Base-by-base conservation (phyloP, 2,329 filamentous ascomycete genomes). In the Berkeleyomyces basicola region DNA sequence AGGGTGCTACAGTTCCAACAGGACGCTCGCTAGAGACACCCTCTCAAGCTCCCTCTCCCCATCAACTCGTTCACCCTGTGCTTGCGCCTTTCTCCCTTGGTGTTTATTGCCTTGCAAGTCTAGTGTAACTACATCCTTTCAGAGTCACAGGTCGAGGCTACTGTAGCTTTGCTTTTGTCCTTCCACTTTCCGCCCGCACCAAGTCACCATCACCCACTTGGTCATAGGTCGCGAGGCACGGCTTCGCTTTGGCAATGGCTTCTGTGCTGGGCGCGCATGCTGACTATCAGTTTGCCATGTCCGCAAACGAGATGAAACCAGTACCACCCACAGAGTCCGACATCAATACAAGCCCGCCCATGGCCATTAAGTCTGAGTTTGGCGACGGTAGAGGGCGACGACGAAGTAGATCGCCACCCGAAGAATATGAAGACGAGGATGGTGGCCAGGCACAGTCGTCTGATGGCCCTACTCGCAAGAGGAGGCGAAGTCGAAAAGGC, bases 401-500 rank as follows among this genome's bases (percentile, higher is more conserved):
- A 39, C 71, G 74, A 65, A 77, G 74, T 65, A 74, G 72, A 62
- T 76, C 77, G 11, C 73, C 76, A 23, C 71, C 72, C 16, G 73
- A 75, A 55, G 71, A 74, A 36, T 73, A 73, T 49, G 75, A 76
- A 65, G 72, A 70, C 53, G 71, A 69, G 4, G 73, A 73, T 31
- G 71, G 68, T n/a, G 67, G 67, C 6, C 66, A 68, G 55, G 68
- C 69, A 16, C 75, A 76, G 65, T 80, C 79, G 4, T 80, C 78
- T 42, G 79, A 78, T 39, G 78, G 79, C 1, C 78, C 79, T 2
- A 74, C 75, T 4, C 77, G 78, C 63, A 83, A 90, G 73, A 77
- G 86, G 64, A 77, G 86, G 67, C 76, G 87, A 62, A 90, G 87
- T 73, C 82, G 87, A 67, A 90, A 90, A 72, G 86, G 86, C 2